A percentile compares a stretch with the other conserved stretches of the same genome.
phyloP scores from a whole-genome alignment of 495 filamentous ascomycete genomes.

The Xylaria telfairii region DNA sequence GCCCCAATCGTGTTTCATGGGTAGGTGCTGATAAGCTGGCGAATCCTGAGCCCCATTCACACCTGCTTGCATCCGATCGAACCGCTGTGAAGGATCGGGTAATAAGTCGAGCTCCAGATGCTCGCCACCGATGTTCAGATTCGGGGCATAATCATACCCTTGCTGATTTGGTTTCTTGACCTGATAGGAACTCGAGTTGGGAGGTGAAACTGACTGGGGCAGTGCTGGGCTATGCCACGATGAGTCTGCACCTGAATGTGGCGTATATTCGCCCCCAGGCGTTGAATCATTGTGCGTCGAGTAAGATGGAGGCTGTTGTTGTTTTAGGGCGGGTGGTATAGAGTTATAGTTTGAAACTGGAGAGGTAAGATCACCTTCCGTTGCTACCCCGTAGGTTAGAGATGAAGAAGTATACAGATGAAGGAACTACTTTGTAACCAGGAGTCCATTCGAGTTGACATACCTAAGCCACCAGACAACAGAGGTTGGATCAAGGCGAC shows the following conservation, averaged over 20 bases:
- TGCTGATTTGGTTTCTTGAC: conserved; percentile 52
- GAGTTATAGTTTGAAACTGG: conserved; percentile 29
- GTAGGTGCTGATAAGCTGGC: conserved; percentile 41
- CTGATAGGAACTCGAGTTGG: neutral
- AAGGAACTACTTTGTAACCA: conserved; percentile 5
- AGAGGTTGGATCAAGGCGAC: conserved; percentile 71
- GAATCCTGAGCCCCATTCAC: conserved; percentile 48
- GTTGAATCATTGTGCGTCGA: conserved; percentile 41
- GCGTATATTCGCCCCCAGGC: conserved; percentile 46
- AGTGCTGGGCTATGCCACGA: conserved; percentile 39
- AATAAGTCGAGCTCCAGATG: conserved; percentile 73
- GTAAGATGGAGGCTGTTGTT: conserved; percentile 32
- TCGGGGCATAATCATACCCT: conserved; percentile 60
- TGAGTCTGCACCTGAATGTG: conserved; percentile 36
- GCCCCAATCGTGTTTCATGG: conserved; percentile 55
- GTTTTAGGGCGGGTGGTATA: conserved; percentile 13
- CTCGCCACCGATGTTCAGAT: conserved; percentile 64
- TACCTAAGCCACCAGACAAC: conserved; percentile 33
- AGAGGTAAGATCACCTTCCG: conserved; percentile 31
- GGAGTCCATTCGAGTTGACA: conserved; percentile 31
- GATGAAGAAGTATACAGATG: neutral
- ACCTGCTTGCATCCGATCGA: conserved; percentile 44
- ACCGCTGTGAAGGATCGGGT: conserved; percentile 54
- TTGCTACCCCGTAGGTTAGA: conserved; percentile 27
- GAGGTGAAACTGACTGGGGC: conserved; percentile 26